Percentiles rank a stretch among this genome's conserved stretches.
Evolutionary conservation across 1,139 yeast genomes (phyloP).

Genomic region (Candida smagusa): DNA sequence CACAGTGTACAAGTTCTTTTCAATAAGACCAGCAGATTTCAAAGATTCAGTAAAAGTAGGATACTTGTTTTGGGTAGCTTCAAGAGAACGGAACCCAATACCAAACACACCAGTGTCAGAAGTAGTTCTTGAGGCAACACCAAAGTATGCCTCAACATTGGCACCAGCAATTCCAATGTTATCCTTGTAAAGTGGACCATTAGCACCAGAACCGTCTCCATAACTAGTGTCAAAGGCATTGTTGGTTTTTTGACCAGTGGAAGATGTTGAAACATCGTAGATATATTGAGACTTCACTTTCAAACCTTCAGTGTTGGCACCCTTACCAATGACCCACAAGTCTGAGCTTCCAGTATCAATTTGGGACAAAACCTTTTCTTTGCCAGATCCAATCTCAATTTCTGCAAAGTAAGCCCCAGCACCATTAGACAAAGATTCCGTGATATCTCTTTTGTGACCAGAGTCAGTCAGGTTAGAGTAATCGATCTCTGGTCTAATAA

Average conservation of each 20-base stretch:
- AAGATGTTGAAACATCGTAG: conserved; percentile 9
- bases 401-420: no score
- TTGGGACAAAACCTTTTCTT: conserved; percentile 9
- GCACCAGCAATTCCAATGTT: conserved; percentile 3
- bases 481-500: not conserved
- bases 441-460: no score
- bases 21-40: conserved; percentile 19
- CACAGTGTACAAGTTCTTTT: conserved; percentile 15
- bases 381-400: conserved; percentile 10
- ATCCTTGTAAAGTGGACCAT: conserved; percentile 7
- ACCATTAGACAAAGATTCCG: no score
- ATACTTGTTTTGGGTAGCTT: conserved; percentile 11
- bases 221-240: conserved; percentile 11
- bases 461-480: no score
- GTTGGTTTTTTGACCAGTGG: conserved; percentile 5
- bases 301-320: conserved; percentile 4
- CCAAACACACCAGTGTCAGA: conserved; percentile 16
- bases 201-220: conserved; percentile 8
- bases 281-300: no score
- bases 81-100: conserved; percentile 12
- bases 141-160: conserved; percentile 11
- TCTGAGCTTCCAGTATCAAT: conserved; percentile 22
- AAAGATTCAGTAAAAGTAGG: conserved; percentile 20
- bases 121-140: conserved; percentile 10
- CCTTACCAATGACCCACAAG: conserved; percentile 14